These are phyloP conservation scores for Diddensiella transvaalensis DNA, from an alignment of 805 yeast genomes.

Conservation along the genomic window DNA sequence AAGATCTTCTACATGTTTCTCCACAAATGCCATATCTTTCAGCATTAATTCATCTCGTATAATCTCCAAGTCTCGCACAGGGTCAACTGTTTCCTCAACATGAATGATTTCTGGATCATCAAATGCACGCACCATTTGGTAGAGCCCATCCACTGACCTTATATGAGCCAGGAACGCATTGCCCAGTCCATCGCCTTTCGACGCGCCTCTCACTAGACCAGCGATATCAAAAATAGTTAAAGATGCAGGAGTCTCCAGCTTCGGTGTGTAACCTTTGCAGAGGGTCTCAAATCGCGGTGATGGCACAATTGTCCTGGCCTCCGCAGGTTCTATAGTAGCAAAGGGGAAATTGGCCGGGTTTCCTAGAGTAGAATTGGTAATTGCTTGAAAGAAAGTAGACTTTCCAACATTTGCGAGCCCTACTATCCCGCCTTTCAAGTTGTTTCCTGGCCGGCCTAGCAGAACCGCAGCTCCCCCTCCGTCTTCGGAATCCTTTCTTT, in stretches of 20 bases:
- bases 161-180: constrained; percentile 67
- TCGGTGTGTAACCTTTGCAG: constrained; percentile 46
- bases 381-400: constrained; percentile 56
- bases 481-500: constrained; percentile 4
- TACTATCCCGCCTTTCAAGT: constrained; percentile 50
- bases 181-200: constrained; percentile 68
- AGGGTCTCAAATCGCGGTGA: constrained; percentile 48
- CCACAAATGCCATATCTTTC: constrained; percentile 63
- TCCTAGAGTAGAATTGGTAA: constrained; percentile 59
- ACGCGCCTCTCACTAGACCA: constrained; percentile 63
- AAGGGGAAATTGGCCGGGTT: constrained; percentile 68
- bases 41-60: constrained; percentile 62
- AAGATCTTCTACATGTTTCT: constrained; percentile 53
- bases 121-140: constrained; percentile 65
- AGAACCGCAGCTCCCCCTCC: constrained; percentile 33
- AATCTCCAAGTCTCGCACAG: constrained; percentile 58
- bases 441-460: constrained; percentile 66
- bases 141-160: constrained; percentile 67
- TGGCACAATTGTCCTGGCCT: constrained; percentile 54
- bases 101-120: constrained; percentile 63
- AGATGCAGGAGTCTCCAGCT: constrained; percentile 49
- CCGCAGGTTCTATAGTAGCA: constrained; percentile 74
- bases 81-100: constrained; percentile 60
- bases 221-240: constrained; percentile 66
- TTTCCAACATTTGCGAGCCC: constrained; percentile 69